Percentiles rank a stretch among this genome's conserved stretches.
Evolutionary conservation across 2,329 filamentous ascomycete species (phyloP).

Genomic region (Zasmidium cellare): DNA sequence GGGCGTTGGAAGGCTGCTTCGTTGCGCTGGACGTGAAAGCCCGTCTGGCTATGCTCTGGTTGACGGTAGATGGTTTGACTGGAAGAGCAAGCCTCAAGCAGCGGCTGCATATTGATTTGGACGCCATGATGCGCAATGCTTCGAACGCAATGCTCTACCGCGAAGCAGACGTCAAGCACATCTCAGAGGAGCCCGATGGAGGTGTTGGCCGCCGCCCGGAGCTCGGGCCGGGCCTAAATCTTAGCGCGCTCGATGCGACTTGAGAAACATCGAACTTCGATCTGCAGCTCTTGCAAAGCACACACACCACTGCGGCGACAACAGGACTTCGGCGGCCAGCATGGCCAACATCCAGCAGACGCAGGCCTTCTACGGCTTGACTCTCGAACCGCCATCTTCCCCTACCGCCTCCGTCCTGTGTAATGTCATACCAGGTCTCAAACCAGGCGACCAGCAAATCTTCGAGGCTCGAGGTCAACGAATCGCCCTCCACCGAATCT

Average conservation of each 20-base stretch:
- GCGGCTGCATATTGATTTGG: constrained; percentile 26
- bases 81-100: constrained; percentile 24
- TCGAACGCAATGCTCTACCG: neutral
- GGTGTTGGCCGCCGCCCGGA: constrained; percentile 8
- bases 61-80: constrained; percentile 9
- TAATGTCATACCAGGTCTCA: constrained; percentile 78
- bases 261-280: constrained; percentile 1
- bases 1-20: constrained; percentile 19
- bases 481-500: constrained; percentile 82
- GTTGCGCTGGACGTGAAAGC: constrained; percentile 23
- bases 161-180: neutral
- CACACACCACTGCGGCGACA: constrained; percentile 10
- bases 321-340: constrained; percentile 35
- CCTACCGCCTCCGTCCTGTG: constrained; percentile 89
- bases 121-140: constrained; percentile 20
- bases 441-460: constrained; percentile 90
- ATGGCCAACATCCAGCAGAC: constrained; percentile 99
- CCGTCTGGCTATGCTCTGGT: constrained; percentile 12
- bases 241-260: neutral
- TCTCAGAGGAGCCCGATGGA: constrained; percentile 11
- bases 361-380: constrained; percentile 92
- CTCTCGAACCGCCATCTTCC: constrained; percentile 86
- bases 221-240: neutral
- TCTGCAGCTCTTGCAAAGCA: neutral
- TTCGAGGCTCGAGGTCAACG: constrained; percentile 89